Evolutionary conservation across 1,139 yeast genomes (phyloP).

Genomic region (Saccharomycopsis hybrid): DNA sequence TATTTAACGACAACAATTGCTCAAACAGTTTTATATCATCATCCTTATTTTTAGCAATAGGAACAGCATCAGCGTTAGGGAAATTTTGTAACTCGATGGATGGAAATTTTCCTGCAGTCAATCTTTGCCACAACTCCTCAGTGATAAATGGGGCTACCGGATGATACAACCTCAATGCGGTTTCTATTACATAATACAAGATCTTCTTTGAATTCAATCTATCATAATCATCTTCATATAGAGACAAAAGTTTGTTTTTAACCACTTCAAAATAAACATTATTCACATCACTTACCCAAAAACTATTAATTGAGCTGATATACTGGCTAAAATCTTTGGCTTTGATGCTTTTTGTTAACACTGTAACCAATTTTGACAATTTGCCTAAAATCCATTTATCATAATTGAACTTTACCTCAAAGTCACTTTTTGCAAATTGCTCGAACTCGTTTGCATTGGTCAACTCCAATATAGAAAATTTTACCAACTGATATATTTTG

Average conservation of each 20-base stretch:
- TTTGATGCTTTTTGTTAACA: slow-evolving; percentile 61
- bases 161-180: slow-evolving; percentile 85
- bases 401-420: slow-evolving; percentile 2
- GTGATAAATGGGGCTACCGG: slow-evolving; percentile 98
- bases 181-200: slow-evolving; percentile 83
- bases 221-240: slow-evolving; percentile 8
- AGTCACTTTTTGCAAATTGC: slow-evolving; percentile 1
- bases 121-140: slow-evolving; percentile 98
- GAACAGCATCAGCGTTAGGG: not conserved
- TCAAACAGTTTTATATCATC: slow-evolving; percentile 41
- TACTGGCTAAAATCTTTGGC: slow-evolving; percentile 73
- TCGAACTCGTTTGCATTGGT: slow-evolving; percentile 28
- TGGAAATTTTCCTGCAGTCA: slow-evolving; percentile 72
- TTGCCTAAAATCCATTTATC: slow-evolving; percentile 96
- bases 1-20: slow-evolving; percentile 75
- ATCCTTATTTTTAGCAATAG: not conserved
- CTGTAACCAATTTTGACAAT: slow-evolving; percentile 61
- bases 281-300: slow-evolving; percentile 90
- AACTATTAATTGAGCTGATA: slow-evolving; percentile 79
- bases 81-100: slow-evolving; percentile 31
- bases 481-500: slow-evolving; percentile 97
- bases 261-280: slow-evolving; percentile 98
- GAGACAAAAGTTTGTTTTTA: slow-evolving; percentile 32
- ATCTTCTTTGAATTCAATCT: slow-evolving; percentile 66
- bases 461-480: slow-evolving; percentile 86